These are phyloP conservation scores for Pouteria glomerata DNA, from an alignment of 148 eudicot genomes.

Conservation along the genomic window DNA sequence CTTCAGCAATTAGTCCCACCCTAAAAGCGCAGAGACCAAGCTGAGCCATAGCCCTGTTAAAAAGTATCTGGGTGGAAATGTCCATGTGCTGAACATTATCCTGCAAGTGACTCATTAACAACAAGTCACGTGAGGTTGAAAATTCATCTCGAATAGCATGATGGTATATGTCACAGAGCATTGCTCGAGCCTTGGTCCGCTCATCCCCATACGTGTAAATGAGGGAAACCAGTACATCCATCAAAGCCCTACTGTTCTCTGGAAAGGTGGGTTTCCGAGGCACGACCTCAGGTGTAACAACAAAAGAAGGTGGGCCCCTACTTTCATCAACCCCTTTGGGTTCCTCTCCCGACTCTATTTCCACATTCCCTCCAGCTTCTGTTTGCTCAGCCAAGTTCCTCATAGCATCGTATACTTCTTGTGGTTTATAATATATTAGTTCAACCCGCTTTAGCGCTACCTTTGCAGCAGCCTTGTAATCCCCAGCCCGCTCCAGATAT, in stretches of 20 bases:
- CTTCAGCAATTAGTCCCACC: conserved; percentile 69
- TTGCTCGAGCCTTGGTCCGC: conserved; percentile 88
- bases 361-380: conserved; percentile 34
- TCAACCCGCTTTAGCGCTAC: conserved; percentile 72
- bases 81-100: conserved; percentile 82
- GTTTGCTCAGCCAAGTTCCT: conserved; percentile 62
- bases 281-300: conserved; percentile 61
- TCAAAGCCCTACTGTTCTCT: conserved; percentile 64
- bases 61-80: conserved; percentile 80
- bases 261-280: conserved; percentile 75
- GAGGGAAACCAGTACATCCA: conserved; percentile 79
- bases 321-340: conserved; percentile 35
- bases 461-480: conserved; percentile 65
- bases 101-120: conserved; percentile 92
- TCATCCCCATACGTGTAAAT: conserved; percentile 86
- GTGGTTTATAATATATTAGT: conserved; percentile 71
- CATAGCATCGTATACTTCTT: conserved; percentile 88
- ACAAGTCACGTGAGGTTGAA: conserved; percentile 65
- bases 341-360: conserved; percentile 31
- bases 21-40: conserved; percentile 87
- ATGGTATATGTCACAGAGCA: conserved; percentile 91
- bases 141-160: conserved; percentile 86
- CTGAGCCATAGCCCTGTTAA: conserved; percentile 89
- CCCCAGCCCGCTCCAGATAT: conserved; percentile 54
- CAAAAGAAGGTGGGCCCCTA: conserved; percentile 61